These are phyloP conservation scores for Allodekkera sacchari DNA, from an alignment of 805 yeast genomes.

Conservation along the genomic window DNA sequence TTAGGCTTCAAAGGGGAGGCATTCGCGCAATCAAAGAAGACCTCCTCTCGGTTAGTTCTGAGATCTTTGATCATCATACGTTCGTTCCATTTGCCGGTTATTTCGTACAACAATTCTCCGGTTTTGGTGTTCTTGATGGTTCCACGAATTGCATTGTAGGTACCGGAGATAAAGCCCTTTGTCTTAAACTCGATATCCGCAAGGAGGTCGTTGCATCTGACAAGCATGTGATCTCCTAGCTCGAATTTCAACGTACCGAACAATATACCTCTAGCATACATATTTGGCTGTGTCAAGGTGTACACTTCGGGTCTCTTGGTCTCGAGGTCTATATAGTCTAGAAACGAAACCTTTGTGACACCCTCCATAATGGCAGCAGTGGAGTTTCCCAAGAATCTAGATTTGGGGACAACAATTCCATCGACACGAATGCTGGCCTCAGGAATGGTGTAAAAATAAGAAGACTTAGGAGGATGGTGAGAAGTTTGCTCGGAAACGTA, in stretches of 20 bases:
- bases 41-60: constrained; percentile 29
- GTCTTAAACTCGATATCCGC: constrained; percentile 91
- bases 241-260: constrained; percentile 88
- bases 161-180: constrained; percentile 88
- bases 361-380: constrained; percentile 99
- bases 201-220: constrained; percentile 54
- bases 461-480: constrained; percentile 97
- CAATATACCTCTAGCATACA: constrained; percentile 88
- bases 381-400: constrained; percentile 87
- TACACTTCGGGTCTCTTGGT: constrained; percentile 54
- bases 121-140: constrained; percentile 41
- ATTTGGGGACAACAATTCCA: constrained; percentile 81
- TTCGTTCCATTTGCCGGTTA: constrained; percentile 93
- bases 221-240: constrained; percentile 83
- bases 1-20: constrained; percentile 50
- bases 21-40: constrained; percentile 53
- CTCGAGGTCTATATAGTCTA: constrained; percentile 43
- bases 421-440: constrained; percentile 75
- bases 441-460: constrained; percentile 85
- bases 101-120: constrained; percentile 51
- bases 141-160: constrained; percentile 86
- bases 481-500: constrained; percentile 92
- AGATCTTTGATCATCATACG: constrained; percentile 59
- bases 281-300: constrained; percentile 87
- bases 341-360: constrained; percentile 57